Evolutionary conservation across 257 asterid genomes (phyloP).

Genomic region (Handroanthus guayacan): DNA sequence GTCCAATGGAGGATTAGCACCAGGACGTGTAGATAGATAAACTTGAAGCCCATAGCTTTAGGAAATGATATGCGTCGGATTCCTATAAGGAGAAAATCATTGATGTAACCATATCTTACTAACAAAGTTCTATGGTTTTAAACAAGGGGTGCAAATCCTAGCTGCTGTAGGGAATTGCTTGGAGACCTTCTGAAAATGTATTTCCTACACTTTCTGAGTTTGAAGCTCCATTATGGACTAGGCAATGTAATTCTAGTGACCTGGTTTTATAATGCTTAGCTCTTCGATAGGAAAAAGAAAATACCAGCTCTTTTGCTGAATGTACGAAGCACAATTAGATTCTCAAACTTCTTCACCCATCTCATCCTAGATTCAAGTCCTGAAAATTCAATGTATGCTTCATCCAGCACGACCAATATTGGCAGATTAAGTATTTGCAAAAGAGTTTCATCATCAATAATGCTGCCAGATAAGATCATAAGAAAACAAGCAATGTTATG

Average conservation of each 20-base stretch:
- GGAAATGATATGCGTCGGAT: not conserved
- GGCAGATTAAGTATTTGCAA: slow-evolving; percentile 75
- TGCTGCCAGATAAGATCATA: slow-evolving; percentile 56
- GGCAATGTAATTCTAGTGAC: not conserved
- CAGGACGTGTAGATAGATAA: not conserved
- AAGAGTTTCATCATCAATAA: slow-evolving; percentile 78
- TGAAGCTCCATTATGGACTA: slow-evolving; percentile 21
- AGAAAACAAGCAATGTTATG: not conserved
- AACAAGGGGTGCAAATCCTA: not conserved
- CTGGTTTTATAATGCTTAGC: slow-evolving; percentile 3
- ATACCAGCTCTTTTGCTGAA: slow-evolving; percentile 99
- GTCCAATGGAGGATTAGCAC: not conserved
- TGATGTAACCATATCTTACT: not conserved
- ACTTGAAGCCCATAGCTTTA: not conserved
- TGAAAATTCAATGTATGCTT: slow-evolving; percentile 94
- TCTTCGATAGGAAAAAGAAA: slow-evolving; percentile 18
- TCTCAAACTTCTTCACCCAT: slow-evolving; percentile 97
- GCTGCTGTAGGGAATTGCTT: not conserved
- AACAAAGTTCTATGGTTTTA: not conserved
- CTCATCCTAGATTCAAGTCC: slow-evolving; percentile 87
- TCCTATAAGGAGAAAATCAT: not conserved
- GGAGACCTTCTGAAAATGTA: not conserved
- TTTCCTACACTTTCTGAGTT: not conserved
- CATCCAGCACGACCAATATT: slow-evolving; percentile 89
- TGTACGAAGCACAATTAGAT: slow-evolving; percentile 93